Evolutionary conservation across 139 green algal species (phyloP), one percentile per base, ranked within the genome.

Genomic region (Coelastrella sp.): DNA sequence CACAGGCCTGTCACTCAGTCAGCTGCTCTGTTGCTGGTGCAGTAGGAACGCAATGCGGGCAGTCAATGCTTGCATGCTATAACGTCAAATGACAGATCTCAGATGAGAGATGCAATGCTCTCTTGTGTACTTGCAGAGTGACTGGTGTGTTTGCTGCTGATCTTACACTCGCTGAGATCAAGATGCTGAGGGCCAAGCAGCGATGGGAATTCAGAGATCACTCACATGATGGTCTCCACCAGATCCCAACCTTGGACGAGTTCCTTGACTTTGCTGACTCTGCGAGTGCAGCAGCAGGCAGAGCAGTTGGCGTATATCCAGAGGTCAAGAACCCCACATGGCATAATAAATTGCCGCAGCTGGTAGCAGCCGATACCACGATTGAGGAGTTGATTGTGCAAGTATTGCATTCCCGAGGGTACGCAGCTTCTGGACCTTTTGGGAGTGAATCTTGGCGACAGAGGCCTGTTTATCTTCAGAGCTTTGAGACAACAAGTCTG

Each of bases 241-340:
- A 20, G 4, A 25, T 90, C 4, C 12, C 59, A 22, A 91, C 79
- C 6, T 92, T 76, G 78, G 80, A n/a, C 7, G 68, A 91, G 91
- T 92, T 89, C 74, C 15, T 89, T 22, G 27, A 87, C 22, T 27
- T 87, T 4, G 87, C 66, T 25, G 59, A 59, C 61, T 58, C 25
- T 6, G 19, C 68, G 15, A 24, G 68, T 7, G 24, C 7, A 19
- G 10, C 74, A 81, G 78, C 63, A 59, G 75, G 63, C 8, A 70
- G 80, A 70, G 72, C 15, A 17, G 90, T 95, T 10, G 93, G 93
- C 49, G 91, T 95, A 60, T 95, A 95, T 86, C 93, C 93, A 4
- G 93, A 95, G 87, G 92, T 90, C 66, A 95, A 95, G 92, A 91
- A 95, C 91, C 93, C 93, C 17, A 84, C 22, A 15, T 95, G 90